phyloP scores from a whole-genome alignment of 768 basidiomycete genomes.

The Boletus pseudo-olivaceus region DNA sequence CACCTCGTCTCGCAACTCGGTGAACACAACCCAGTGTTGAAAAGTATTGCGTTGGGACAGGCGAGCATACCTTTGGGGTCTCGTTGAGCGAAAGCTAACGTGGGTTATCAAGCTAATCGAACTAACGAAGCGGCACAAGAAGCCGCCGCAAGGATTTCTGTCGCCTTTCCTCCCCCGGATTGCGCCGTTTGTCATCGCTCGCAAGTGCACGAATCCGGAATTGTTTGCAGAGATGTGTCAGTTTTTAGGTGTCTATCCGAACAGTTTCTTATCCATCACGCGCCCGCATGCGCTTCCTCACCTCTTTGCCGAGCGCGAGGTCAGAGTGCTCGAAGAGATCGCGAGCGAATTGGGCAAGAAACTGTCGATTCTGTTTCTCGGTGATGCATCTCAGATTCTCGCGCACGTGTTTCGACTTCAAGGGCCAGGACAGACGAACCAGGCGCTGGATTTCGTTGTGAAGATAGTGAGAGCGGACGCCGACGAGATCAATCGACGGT shows the following conservation, averaged over 20 bases:
- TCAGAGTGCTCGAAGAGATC: conserved; percentile 58
- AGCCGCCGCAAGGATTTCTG: conserved; percentile 61
- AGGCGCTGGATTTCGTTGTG: conserved; percentile 60
- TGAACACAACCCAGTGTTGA: conserved; percentile 63
- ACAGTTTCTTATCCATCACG: conserved; percentile 62
- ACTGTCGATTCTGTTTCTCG: conserved; percentile 49
- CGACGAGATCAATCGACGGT: conserved; percentile 27
- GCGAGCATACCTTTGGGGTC: conserved; percentile 33
- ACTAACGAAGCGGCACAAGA: conserved; percentile 55
- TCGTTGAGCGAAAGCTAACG: conserved; percentile 1
- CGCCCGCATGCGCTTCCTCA: conserved; percentile 63
- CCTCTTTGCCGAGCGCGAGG: conserved; percentile 61
- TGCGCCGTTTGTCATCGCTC: conserved; percentile 59
- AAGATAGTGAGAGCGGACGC: conserved; percentile 52
- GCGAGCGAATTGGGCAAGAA: conserved; percentile 46
- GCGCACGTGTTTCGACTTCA: conserved; percentile 63
- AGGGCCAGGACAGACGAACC: conserved; percentile 50
- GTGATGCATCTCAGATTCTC: conserved; percentile 58
- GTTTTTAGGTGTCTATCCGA: conserved; percentile 55
- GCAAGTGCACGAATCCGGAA: conserved; percentile 54
- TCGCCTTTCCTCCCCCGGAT: conserved; percentile 68
- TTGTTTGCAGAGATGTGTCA: conserved; percentile 63
- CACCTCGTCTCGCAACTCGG: conserved; percentile 67
- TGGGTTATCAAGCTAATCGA: conserved; percentile 54
- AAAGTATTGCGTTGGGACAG: conserved; percentile 65